Conservation (phyloP, 352 stramenopile species). For the Pythium vanterpoolii region DNA sequence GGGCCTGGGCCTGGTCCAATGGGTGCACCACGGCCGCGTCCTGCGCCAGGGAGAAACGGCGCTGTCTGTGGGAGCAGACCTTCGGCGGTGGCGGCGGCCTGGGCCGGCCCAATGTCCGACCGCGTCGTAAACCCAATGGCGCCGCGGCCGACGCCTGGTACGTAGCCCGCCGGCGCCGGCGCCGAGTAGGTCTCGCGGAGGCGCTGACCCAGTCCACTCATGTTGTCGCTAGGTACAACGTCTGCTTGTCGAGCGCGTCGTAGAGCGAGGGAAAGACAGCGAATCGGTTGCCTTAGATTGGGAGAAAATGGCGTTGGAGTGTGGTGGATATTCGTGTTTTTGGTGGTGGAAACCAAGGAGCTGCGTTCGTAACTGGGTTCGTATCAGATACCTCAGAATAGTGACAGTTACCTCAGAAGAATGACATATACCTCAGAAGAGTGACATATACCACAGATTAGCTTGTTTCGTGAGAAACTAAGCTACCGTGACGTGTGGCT, state of each 20-base stretch:
- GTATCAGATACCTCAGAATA: background rate
- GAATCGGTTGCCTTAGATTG: background rate
- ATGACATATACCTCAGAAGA: background rate
- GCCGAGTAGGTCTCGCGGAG: slow-evolving; percentile 84
- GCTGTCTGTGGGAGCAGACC: slow-evolving; percentile 29
- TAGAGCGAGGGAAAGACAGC: background rate
- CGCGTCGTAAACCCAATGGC: slow-evolving; percentile 97
- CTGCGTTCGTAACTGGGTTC: background rate
- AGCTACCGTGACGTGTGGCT: background rate
- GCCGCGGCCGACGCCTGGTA: slow-evolving; percentile 93
- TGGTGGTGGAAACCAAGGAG: background rate
- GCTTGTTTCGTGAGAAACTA: background rate
- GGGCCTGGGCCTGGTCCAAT: slow-evolving; percentile 21
- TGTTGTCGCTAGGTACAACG: too few species aligned
- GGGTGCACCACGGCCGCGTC: slow-evolving; percentile 69
- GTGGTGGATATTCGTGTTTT: too few species aligned
- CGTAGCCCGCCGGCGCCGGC: slow-evolving; percentile 93
- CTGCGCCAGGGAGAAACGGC: slow-evolving; percentile 82
- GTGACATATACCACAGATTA: background rate
- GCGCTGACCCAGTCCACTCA: slow-evolving; percentile 72
- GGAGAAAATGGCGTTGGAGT: background rate
- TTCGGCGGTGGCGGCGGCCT: slow-evolving; percentile 55
- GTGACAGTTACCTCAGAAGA: background rate
- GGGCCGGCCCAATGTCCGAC: slow-evolving; percentile 94
- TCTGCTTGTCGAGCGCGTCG: background rate